Conservation (phyloP, 2,329 filamentous ascomycete species). For the Verticillium albo-atrum region DNA sequence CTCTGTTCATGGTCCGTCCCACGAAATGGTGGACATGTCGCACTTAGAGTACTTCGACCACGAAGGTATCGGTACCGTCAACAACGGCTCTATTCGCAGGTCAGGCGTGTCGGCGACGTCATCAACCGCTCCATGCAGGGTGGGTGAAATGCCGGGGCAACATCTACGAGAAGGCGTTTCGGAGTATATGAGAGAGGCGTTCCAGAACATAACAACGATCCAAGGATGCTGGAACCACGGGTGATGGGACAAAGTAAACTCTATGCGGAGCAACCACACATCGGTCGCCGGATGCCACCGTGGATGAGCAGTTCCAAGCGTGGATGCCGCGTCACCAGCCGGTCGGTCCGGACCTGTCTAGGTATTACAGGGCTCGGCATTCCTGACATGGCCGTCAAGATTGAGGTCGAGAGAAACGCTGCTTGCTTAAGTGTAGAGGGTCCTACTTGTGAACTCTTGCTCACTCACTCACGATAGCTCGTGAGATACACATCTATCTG, state of each 20-base stretch:
- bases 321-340: slow-evolving; percentile 49
- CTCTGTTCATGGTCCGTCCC: no score
- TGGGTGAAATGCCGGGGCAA: slow-evolving; percentile 14
- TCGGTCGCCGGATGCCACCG: slow-evolving; percentile 31
- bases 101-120: slow-evolving; percentile 14
- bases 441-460: no score
- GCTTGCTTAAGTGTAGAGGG: no score
- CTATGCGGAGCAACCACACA: slow-evolving; percentile 40
- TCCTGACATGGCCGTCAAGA: slow-evolving; percentile 51
- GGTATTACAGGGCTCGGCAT: slow-evolving; percentile 42
- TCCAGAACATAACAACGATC: slow-evolving; percentile 49
- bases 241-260: slow-evolving; percentile 47
- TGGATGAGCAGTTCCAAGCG: slow-evolving; percentile 42
- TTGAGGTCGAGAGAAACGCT: slow-evolving; percentile 51
- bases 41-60: slow-evolving; percentile 8
- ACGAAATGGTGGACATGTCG: slow-evolving; percentile 1
- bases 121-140: slow-evolving; percentile 18
- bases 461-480: no score
- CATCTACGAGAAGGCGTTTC: slow-evolving; percentile 23
- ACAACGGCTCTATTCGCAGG: slow-evolving; percentile 16
- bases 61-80: slow-evolving; percentile 4
- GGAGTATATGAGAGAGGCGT: slow-evolving; percentile 46
- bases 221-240: slow-evolving; percentile 46
- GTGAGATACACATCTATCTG: no score
- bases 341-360: slow-evolving; percentile 48